Evolutionary conservation across 352 stramenopile genomes (phyloP).

Genomic region (Phytophthora pini): DNA sequence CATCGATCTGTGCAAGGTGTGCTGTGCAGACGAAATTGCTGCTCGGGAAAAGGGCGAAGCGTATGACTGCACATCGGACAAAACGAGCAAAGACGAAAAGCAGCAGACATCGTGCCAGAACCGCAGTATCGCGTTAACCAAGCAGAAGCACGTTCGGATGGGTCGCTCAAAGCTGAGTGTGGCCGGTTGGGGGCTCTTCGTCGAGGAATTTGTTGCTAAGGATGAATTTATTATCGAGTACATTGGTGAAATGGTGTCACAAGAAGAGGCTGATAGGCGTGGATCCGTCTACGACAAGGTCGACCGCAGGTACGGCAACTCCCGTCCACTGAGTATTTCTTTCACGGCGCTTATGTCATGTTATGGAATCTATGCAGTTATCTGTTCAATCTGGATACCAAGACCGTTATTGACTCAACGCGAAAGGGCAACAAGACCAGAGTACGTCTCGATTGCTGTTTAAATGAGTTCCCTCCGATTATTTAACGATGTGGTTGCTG

Average conservation of each 20-base stretch:
- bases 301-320: slow-evolving; percentile 62
- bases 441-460: slow-evolving; percentile 39
- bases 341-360: slow-evolving; percentile 5
- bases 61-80: slow-evolving; percentile 24
- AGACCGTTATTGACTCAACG: slow-evolving; percentile 93
- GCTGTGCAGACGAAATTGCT: slow-evolving; percentile 62
- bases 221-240: slow-evolving; percentile 96
- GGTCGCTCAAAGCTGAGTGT: slow-evolving; percentile 78
- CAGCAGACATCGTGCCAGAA: slow-evolving; percentile 68
- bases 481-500: slow-evolving; percentile 3
- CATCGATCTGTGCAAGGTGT: slow-evolving; percentile 90
- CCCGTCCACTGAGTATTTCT: neutral
- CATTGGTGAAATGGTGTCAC: slow-evolving; percentile 93
- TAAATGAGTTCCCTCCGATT: neutral
- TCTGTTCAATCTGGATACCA: slow-evolving; percentile 94
- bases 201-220: slow-evolving; percentile 87
- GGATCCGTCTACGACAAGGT: slow-evolving; percentile 90
- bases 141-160: slow-evolving; percentile 76
- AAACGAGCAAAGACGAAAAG: slow-evolving; percentile 27
- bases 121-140: slow-evolving; percentile 56
- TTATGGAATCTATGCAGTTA: slow-evolving; percentile 59
- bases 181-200: slow-evolving; percentile 93
- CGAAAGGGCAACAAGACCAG: slow-evolving; percentile 95
- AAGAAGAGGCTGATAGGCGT: slow-evolving; percentile 91
- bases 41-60: slow-evolving; percentile 18